phyloP scores from a whole-genome alignment of 345 rosid genomes.

The Noccaea bulbosa region DNA sequence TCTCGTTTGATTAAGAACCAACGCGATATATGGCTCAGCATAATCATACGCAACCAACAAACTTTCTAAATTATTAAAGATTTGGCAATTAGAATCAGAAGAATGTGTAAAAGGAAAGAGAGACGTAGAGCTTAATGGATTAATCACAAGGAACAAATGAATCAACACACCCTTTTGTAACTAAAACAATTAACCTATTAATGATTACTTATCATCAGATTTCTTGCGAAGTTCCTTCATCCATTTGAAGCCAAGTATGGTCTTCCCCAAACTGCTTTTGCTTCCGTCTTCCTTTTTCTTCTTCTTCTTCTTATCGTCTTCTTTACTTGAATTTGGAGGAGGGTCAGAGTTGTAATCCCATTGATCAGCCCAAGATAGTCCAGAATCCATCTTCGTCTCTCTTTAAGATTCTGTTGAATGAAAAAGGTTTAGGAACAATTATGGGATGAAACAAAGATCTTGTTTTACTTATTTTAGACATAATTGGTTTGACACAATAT shows the following conservation, averaged over 20 bases:
- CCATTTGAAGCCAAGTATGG: conserved; percentile 40
- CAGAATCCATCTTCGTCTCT: conserved; percentile 35
- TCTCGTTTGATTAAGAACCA: conserved; percentile 23
- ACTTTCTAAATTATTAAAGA: background rate
- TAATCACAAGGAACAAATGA: conserved; percentile 22
- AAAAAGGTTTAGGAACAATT: conserved; percentile 10
- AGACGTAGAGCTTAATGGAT: conserved; percentile 17
- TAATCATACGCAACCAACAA: conserved; percentile 10
- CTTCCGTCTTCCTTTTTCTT: conserved; percentile 35
- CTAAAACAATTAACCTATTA: conserved; percentile 6
- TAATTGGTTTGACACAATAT: conserved; percentile 17
- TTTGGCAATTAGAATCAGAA: conserved; percentile 13
- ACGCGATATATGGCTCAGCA: background rate
- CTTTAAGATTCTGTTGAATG: conserved; percentile 19
- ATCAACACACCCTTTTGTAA: conserved; percentile 17
- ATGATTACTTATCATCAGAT: conserved; percentile 31
- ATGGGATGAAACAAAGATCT: conserved; percentile 21
- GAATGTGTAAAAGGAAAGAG: background rate
- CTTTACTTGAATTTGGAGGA: conserved; percentile 34
- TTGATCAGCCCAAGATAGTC: conserved; percentile 46
- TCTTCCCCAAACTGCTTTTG: conserved; percentile 38
- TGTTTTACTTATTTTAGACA: conserved; percentile 23
- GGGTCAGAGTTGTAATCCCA: conserved; percentile 44
- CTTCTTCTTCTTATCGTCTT: conserved; percentile 37
- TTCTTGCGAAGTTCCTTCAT: conserved; percentile 42